phyloP scores from a whole-genome alignment of 1,284 basidiomycete species.

The Boletellus deceptivus region DNA sequence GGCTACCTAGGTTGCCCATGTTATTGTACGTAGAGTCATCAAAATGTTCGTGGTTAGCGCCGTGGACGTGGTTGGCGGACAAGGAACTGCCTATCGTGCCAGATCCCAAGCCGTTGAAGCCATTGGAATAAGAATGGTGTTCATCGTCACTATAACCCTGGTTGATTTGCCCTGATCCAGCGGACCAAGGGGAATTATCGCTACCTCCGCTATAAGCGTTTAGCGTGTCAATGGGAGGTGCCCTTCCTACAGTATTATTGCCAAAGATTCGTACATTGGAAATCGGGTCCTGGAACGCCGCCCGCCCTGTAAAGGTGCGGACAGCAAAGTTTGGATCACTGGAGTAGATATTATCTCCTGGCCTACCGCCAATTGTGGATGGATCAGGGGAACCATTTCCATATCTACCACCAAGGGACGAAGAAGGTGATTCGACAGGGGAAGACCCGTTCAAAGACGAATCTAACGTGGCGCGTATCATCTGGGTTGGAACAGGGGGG shows the following conservation, averaged over 20 bases:
- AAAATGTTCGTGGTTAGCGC: constrained; percentile 27
- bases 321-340: constrained; percentile 35
- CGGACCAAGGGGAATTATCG: constrained; percentile 40
- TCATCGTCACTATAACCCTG: constrained; percentile 26
- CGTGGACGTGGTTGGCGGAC: constrained; percentile 23
- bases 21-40: constrained; percentile 24
- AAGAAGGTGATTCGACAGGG: constrained; percentile 65
- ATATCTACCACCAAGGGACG: constrained; percentile 64
- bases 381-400: constrained; percentile 67
- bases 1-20: constrained; percentile 21
- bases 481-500: constrained; percentile 62
- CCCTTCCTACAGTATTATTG: constrained; percentile 36
- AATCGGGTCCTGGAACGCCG: constrained; percentile 35
- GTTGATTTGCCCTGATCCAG: constrained; percentile 22
- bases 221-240: constrained; percentile 43
- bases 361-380: constrained; percentile 51
- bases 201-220: constrained; percentile 37
- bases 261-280: constrained; percentile 37
- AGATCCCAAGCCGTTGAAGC: constrained; percentile 24
- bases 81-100: constrained; percentile 18
- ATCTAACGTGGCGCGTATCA: constrained; percentile 59
- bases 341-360: constrained; percentile 39
- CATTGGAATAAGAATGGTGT: constrained; percentile 24
- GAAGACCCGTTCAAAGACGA: constrained; percentile 53
- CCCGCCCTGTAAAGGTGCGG: constrained; percentile 34